phyloP scores from a whole-genome alignment of 148 eudicot species.

The Rhododendron kiyosumense region DNA sequence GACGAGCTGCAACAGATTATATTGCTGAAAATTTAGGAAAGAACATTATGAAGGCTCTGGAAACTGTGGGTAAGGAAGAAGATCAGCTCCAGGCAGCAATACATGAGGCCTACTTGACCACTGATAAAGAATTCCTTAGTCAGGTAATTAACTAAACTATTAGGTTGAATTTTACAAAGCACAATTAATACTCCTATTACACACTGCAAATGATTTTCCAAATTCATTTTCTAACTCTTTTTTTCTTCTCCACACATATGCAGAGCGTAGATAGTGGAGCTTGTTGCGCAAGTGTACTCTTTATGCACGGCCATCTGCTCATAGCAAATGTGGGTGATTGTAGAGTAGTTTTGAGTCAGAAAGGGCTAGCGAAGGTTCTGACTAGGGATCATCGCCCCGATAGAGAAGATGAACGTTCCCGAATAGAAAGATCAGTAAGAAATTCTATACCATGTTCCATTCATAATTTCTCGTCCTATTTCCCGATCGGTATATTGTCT shows the following conservation, averaged over 20 bases:
- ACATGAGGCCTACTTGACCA: conserved; percentile 32
- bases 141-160: conserved; percentile 20
- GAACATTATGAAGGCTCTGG: conserved; percentile 32
- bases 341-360: conserved; percentile 51
- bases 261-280: conserved; percentile 56
- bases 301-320: conserved; percentile 33
- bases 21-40: conserved; percentile 46
- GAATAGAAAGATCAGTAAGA: conserved; percentile 50
- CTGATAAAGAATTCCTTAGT: conserved; percentile 49
- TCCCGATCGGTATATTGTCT: too few species aligned
- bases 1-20: conserved; percentile 55
- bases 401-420: conserved; percentile 52
- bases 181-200: too few species aligned
- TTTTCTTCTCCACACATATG: not conserved
- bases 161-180: too few species aligned
- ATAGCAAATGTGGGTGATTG: conserved; percentile 67
- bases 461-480: not conserved
- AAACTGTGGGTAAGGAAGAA: not conserved
- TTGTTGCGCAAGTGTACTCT: conserved; percentile 49
- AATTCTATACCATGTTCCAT: not conserved
- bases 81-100: conserved; percentile 36
- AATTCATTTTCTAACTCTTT: not conserved
- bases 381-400: conserved; percentile 50
- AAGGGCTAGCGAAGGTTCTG: conserved; percentile 35
- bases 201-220: not conserved